Evolutionary conservation across 257 asterid genomes (phyloP), one percentile per base, ranked within the genome.

Genomic region (Nicotiana obtusifolia): DNA sequence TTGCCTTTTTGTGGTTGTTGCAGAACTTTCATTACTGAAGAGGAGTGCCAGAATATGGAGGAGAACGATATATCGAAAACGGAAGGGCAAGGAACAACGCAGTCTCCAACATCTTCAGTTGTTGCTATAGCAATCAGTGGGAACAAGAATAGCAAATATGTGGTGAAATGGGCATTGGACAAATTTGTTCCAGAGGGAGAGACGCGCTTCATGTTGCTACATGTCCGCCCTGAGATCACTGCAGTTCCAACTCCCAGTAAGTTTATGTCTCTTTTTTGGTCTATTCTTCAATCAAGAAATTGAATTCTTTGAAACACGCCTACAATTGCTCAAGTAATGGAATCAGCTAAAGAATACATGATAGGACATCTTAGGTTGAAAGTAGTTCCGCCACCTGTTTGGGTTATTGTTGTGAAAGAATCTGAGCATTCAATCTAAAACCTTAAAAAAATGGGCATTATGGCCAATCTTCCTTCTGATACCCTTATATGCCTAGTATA

Each of bases 211-310:
- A 91, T 52, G 85, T 78, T 95, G 87, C 87, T 95, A 6, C 93
- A 92, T 31, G 89, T 93, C 44, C 95, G 93, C 49, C 94, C 97
- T 10, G 81, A 83, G 80, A 84, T 89, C 73, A 35, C 88, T 26
- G 77, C 90, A 28, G 91, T 95, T 75, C 98, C 97, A 65, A 92
- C 97, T 47, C 97, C 97, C 6, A 93, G 99, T 95, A 89, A 89
- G 95, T 87, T 80, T 41, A 37, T 35, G 28, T 20, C 2, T 68
- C 41, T 71, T 35, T 5, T 69, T 16, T 60, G 13, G 7, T 37
- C 31, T 68, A 20, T 54, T 54, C 4, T 19, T 57, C 10, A 57
- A 57, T 8, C 26, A 57, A 57, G 64, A 57, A 57, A 7, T n/a
- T 19, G 64, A 7, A 57, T 19, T 56, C 13, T 53, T 41, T 16